phyloP scores from a whole-genome alignment of 2,329 filamentous ascomycete species.

The Knoxdaviesia capensis region DNA sequence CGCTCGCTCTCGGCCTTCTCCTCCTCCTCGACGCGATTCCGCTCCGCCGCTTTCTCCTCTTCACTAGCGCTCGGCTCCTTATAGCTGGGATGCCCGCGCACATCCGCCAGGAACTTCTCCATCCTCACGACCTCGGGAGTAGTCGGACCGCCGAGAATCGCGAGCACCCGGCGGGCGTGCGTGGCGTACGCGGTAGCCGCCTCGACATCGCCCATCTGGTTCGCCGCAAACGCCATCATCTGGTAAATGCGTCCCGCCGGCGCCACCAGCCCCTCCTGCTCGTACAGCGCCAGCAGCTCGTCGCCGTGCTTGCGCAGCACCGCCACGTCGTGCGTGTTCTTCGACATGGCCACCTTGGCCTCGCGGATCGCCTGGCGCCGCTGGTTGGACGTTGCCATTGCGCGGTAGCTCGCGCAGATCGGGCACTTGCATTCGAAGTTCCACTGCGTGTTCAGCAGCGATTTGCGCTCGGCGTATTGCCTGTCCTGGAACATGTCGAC shows the following conservation, averaged over 20 bases:
- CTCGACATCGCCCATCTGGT: conserved; percentile 1
- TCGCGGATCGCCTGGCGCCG: conserved; percentile 1
- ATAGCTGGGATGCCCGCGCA: conserved; percentile 1
- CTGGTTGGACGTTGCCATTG: neutral
- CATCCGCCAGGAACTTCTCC: conserved; percentile 1
- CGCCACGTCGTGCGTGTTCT: neutral
- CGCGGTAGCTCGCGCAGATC: neutral
- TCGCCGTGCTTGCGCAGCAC: neutral
- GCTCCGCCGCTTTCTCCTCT: neutral
- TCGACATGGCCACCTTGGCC: neutral
- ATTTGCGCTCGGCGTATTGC: conserved; percentile 1
- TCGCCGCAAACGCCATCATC: conserved; percentile 3
- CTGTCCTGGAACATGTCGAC: neutral
- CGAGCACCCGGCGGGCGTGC: neutral
- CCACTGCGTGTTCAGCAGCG: conserved; percentile 1
- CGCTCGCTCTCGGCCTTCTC: neutral
- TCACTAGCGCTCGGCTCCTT: neutral
- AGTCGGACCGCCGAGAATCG: neutral
- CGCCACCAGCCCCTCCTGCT: conserved; percentile 2
- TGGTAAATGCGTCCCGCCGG: conserved; percentile 1
- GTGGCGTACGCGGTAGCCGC: neutral
- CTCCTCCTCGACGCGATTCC: neutral
- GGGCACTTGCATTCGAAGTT: conserved; percentile 3
- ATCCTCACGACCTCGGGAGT: conserved; percentile 2
- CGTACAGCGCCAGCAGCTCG: conserved; percentile 1